These are phyloP conservation scores for Cercospora sp. DNA, from an alignment of 2,329 filamentous ascomycete genomes.

Conservation along the genomic window DNA sequence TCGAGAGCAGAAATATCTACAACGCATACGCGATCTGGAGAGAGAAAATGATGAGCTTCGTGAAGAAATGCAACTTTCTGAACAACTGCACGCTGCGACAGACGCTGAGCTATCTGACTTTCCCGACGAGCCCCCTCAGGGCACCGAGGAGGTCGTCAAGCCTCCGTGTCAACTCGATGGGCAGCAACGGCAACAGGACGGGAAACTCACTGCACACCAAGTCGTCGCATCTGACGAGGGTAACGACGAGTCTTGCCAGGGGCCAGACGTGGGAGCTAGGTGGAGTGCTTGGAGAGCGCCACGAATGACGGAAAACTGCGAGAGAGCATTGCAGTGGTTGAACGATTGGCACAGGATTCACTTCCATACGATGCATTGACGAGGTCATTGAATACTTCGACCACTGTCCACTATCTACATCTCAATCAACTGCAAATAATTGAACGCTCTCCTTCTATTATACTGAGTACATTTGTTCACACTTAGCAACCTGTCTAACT, in stretches of 20 bases:
- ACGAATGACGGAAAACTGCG: background rate
- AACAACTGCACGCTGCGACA: background rate
- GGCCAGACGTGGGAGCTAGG: background rate
- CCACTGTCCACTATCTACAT: no score
- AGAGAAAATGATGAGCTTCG: background rate
- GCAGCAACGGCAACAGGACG: background rate
- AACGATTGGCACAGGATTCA: background rate
- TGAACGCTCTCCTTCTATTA: background rate
- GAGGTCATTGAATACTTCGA: background rate
- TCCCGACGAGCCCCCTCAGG: background rate
- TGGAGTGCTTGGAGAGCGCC: background rate
- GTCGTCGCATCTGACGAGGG: background rate
- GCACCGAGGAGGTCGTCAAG: background rate
- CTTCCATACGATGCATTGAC: background rate
- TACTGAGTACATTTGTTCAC: no score
- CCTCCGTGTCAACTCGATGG: background rate
- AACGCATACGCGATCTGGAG: background rate
- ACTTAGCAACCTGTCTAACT: no score
- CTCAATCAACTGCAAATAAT: no score
- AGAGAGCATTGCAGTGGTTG: background rate
- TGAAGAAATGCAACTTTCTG: background rate
- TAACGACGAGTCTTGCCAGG: background rate
- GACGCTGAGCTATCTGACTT: background rate
- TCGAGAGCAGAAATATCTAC: background rate
- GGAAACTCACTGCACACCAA: background rate